phyloP scores from a whole-genome alignment of 768 basidiomycete species.

The Rhizopogon vulgaris region DNA sequence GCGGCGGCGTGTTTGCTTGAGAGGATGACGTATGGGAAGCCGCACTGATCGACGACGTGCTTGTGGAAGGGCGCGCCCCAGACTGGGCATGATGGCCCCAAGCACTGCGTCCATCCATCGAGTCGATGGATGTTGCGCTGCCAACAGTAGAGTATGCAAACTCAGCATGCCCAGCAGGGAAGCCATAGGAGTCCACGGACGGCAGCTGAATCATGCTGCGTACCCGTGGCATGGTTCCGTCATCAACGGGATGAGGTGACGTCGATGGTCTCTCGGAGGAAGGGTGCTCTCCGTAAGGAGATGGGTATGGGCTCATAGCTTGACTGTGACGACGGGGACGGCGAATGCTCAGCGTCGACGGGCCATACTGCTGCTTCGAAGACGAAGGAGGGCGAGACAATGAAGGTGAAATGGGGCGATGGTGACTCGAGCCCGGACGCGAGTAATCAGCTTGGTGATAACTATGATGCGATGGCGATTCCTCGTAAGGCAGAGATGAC shows the following conservation, averaged over 20 bases:
- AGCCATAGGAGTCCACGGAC: constrained; percentile 61
- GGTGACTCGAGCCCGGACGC: constrained; percentile 69
- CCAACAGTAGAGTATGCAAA: constrained; percentile 75
- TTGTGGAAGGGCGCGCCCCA: constrained; percentile 58
- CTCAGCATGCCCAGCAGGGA: constrained; percentile 63
- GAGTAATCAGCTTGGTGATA: constrained; percentile 55
- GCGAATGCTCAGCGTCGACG: constrained; percentile 59
- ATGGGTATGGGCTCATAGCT: constrained; percentile 83
- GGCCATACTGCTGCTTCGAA: constrained; percentile 47
- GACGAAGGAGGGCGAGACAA: constrained; percentile 66
- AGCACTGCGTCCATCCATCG: constrained; percentile 33
- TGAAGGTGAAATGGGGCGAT: constrained; percentile 56
- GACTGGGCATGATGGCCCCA: constrained; percentile 34
- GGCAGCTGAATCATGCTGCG: constrained; percentile 82
- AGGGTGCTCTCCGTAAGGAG: constrained; percentile 62
- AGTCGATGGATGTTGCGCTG: constrained; percentile 32
- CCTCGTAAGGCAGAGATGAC: constrained; percentile 69
- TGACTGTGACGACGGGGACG: constrained; percentile 77
- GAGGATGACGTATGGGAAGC: constrained; percentile 74
- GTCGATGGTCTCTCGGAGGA: constrained; percentile 60
- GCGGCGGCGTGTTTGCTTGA: constrained; percentile 77
- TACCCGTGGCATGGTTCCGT: constrained; percentile 57
- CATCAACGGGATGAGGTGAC: constrained; percentile 61
- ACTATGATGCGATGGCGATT: constrained; percentile 31
- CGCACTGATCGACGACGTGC: constrained; percentile 70